These are phyloP conservation scores for Emergomyces africanus DNA, from an alignment of 2,329 filamentous ascomycete species.

Conservation along the genomic window DNA sequence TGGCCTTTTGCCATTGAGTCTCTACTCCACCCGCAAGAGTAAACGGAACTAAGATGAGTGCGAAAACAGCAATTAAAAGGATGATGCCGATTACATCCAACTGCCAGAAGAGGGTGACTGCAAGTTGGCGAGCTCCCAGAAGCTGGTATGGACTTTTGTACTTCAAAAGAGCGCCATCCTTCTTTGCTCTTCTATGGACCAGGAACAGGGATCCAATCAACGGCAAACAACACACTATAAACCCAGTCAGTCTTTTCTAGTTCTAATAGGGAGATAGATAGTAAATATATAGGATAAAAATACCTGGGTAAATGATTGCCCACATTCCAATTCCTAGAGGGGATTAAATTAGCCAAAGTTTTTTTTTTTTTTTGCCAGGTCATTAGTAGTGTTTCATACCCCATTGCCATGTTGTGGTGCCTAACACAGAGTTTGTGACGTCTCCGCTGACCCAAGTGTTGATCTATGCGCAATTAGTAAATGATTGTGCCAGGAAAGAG, in stretches of 20 bases:
- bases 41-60: slow-evolving; percentile 43
- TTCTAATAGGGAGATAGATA: neutral
- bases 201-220: slow-evolving; percentile 41
- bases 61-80: slow-evolving; percentile 39
- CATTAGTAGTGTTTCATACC: slow-evolving; percentile 21
- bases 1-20: slow-evolving; percentile 38
- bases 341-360: neutral
- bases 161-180: slow-evolving; percentile 34
- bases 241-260: neutral
- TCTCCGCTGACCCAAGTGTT: slow-evolving; percentile 54
- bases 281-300: neutral
- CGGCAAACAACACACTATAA: slow-evolving; percentile 37
- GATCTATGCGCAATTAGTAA: slow-evolving; percentile 22
- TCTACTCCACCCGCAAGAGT: slow-evolving; percentile 42
- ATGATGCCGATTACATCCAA: slow-evolving; percentile 43
- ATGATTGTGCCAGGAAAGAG: neutral
- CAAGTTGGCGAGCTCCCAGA: slow-evolving; percentile 26
- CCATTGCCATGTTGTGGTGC: slow-evolving; percentile 45
- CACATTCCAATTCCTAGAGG: slow-evolving; percentile 45
- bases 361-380: neutral
- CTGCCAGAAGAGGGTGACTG: slow-evolving; percentile 41
- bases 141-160: slow-evolving; percentile 34
- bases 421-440: slow-evolving; percentile 40
- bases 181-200: slow-evolving; percentile 41
- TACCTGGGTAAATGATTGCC: slow-evolving; percentile 44